Base-by-base conservation (phyloP, 768 basidiomycete species). In the Hortiboletus campestris region DNA sequence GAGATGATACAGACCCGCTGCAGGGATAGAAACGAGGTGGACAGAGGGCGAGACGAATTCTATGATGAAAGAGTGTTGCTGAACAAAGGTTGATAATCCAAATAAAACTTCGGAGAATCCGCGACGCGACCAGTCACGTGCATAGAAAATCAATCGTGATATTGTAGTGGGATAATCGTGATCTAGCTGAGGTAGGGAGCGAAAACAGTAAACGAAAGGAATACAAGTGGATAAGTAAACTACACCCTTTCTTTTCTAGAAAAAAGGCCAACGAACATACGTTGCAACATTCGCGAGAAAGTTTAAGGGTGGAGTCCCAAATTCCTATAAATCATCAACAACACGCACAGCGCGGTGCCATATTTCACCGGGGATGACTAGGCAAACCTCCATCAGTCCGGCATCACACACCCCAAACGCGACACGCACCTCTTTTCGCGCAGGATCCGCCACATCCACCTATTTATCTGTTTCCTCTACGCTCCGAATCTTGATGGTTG, bases 351-450 rank as follows among this genome's bases (percentile, higher is more conserved):
- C 78, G 47, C 83, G 62, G 40, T 69, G 62, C 66, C 66, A 67
- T 39, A 67, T 55, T 22, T 69, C 66, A 3, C 66, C 64, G n/a
- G 17, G 66, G 66, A 25, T 58, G 66, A 11, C 66, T 67, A 17
- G 10, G 12, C 4, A 35, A 14, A 35, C n/a, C 6, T 5, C 12
- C 20, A 13, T 63, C 41, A 63, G 62, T 19, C 25, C 7, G 4
- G 38, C n/a, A 22, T 36, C 14, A 40, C 46, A n/a, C 19, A 34
- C 32, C n/a, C n/a, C 43, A 39, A 54, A 46, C 34, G 20, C 31
- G 4, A 28, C 16, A 72, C 77, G 16, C n/a, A 84, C 89, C 89
- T 92, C 72, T 81, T 84, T 71, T 89, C 91, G 48, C 91, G 76
- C 64, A 94, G 65, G 49, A 94, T 83, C 49, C 89, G 75, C 71